Evolutionary conservation across 345 rosid species (phyloP).

Genomic region (Pseudoturritis turrita): DNA sequence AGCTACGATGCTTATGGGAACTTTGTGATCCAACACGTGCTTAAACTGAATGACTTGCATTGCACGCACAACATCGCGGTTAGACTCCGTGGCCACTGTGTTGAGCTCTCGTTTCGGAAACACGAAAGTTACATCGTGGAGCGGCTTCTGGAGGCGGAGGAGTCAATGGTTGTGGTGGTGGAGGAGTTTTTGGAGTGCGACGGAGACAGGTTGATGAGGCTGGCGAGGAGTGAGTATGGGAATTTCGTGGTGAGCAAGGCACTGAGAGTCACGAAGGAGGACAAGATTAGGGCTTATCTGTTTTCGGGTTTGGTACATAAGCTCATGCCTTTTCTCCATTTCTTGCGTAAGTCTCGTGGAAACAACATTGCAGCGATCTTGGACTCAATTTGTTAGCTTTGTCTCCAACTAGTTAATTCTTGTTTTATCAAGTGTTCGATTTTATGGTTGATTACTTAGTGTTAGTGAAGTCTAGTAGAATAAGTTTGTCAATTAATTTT

Average conservation of each 20-base stretch:
- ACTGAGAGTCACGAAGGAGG: neutral
- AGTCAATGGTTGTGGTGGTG: neutral
- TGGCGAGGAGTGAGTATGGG: neutral
- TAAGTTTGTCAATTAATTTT: too few relatives aligned
- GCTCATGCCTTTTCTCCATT: neutral
- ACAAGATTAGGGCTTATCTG: neutral
- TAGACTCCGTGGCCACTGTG: neutral
- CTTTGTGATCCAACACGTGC: neutral
- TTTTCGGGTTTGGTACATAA: neutral
- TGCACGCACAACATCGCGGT: neutral
- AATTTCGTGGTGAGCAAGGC: conserved; percentile 2
- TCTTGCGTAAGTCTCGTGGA: neutral
- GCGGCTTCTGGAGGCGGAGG: neutral
- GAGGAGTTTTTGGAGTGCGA: neutral
- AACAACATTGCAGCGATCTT: neutral
- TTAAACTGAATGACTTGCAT: neutral
- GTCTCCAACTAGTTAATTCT: neutral
- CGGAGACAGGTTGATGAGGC: neutral
- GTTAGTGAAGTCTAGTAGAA: too few relatives aligned
- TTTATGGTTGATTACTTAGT: neutral
- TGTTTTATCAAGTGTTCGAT: neutral
- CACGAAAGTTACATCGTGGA: neutral
- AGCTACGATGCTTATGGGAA: neutral
- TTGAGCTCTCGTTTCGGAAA: neutral
- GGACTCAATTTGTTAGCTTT: neutral